These are phyloP conservation scores for Colletotrichum limetticola DNA, from an alignment of 2,329 filamentous ascomycete species.

Conservation along the genomic window DNA sequence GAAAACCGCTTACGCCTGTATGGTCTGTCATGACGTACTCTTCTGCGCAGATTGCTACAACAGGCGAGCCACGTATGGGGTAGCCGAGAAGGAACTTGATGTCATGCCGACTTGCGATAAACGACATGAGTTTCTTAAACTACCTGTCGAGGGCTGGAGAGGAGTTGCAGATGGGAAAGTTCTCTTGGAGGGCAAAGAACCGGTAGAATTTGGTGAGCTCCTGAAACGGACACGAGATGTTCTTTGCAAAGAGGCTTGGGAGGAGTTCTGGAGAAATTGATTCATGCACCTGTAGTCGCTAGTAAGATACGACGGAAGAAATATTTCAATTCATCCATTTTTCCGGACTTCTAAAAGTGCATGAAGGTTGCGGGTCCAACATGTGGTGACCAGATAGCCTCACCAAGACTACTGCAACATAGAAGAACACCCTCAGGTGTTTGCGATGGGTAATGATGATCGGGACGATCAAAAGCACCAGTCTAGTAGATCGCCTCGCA, in stretches of 20 bases:
- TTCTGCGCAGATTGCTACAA: slow-evolving; percentile 39
- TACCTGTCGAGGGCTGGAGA: slow-evolving; percentile 39
- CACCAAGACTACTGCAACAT: no score
- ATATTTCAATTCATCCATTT: no score
- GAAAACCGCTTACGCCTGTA: slow-evolving; percentile 36
- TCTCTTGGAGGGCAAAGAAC: slow-evolving; percentile 34
- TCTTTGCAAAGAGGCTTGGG: slow-evolving; percentile 35
- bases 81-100: slow-evolving; percentile 1
- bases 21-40: slow-evolving; percentile 36
- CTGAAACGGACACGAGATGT: slow-evolving; percentile 33
- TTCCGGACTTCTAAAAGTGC: no score
- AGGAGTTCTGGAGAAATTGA: neutral
- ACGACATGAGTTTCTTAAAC: slow-evolving; percentile 38
- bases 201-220: slow-evolving; percentile 34
- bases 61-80: slow-evolving; percentile 20
- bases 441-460: neutral
- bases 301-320: no score
- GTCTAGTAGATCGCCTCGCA: neutral
- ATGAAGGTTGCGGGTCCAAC: no score
- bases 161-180: slow-evolving; percentile 38
- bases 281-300: neutral
- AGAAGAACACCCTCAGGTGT: no score
- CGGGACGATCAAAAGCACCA: neutral
- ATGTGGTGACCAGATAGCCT: no score
- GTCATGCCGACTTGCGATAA: slow-evolving; percentile 31